These are phyloP conservation scores for Orbilia ellipsospora DNA, from an alignment of 2,329 filamentous ascomycete genomes.

Conservation along the genomic window DNA sequence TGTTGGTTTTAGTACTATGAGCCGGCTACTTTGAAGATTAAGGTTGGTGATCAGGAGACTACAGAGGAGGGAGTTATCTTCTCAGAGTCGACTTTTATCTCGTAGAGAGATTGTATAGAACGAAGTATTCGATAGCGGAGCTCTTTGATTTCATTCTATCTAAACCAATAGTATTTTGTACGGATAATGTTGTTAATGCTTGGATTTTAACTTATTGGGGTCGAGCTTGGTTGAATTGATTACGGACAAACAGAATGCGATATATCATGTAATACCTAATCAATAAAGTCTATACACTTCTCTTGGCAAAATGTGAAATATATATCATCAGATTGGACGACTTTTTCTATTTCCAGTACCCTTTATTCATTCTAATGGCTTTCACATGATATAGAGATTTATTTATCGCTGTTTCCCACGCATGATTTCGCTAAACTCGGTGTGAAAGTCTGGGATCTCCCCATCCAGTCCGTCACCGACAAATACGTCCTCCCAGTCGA, in stretches of 20 bases:
- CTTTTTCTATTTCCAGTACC: not conserved
- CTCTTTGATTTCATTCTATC: not conserved
- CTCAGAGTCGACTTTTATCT: constrained; percentile 96
- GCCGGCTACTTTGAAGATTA: constrained; percentile 79
- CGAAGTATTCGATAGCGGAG: not conserved
- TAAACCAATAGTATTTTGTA: not conserved
- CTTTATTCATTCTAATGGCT: not conserved
- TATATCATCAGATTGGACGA: not conserved
- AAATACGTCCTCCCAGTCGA: constrained; percentile 95
- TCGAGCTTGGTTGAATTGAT: not conserved
- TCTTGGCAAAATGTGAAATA: not conserved
- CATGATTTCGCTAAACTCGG: constrained; percentile 88
- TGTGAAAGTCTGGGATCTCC: constrained; percentile 78
- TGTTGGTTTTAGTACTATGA: constrained; percentile 72
- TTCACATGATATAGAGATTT: not conserved
- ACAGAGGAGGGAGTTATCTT: constrained; percentile 80
- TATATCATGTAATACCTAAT: constrained; percentile 50
- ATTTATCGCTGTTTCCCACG: constrained; percentile 75
- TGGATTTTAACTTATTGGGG: not conserved
- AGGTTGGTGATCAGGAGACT: constrained; percentile 81
- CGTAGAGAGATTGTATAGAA: not conserved
- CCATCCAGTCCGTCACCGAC: constrained; percentile 78
- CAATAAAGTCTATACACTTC: constrained; percentile 6
- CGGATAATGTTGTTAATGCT: not conserved
- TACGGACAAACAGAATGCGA: constrained; percentile 39